phyloP scores from a whole-genome alignment of 2,329 filamentous ascomycete genomes.

The Cordyceps pruinosa region DNA sequence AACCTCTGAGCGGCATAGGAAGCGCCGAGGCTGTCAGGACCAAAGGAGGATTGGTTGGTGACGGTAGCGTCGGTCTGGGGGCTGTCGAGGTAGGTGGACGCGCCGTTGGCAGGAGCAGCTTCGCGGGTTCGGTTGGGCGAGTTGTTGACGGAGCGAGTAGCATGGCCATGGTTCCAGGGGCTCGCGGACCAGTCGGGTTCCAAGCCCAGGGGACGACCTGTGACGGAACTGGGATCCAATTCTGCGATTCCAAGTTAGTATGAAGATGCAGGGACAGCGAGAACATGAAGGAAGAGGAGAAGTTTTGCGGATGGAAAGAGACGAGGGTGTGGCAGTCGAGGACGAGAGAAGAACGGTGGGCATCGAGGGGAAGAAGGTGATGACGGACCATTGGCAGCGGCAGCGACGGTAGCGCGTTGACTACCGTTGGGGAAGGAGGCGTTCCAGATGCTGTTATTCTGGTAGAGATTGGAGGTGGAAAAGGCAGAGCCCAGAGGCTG shows the following conservation, averaged over 20 bases:
- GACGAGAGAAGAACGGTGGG: background rate
- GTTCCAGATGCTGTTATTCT: conserved; percentile 32
- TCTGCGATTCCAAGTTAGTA: conserved; percentile 17
- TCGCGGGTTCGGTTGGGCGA: conserved; percentile 53
- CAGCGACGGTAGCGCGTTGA: conserved; percentile 31
- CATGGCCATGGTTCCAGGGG: conserved; percentile 52
- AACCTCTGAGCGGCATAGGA: conserved; percentile 26
- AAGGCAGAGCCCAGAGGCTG: conserved; percentile 37
- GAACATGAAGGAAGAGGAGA: background rate
- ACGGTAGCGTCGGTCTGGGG: conserved; percentile 40
- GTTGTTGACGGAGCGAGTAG: conserved; percentile 40
- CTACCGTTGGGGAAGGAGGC: conserved; percentile 36
- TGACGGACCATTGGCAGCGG: conserved; percentile 41
- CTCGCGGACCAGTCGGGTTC: conserved; percentile 58
- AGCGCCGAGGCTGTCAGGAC: conserved; percentile 19
- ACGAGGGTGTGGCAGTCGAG: background rate
- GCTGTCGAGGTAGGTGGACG: conserved; percentile 40
- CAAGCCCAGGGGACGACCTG: too few species aligned
- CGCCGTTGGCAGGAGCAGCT: conserved; percentile 35
- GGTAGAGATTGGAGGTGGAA: conserved; percentile 29
- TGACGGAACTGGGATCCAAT: conserved; percentile 38
- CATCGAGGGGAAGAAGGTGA: background rate
- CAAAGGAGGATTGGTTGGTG: conserved; percentile 25
- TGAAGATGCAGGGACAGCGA: background rate
- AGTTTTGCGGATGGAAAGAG: background rate